A percentile compares a stretch with the other conserved stretches of the same genome.
Conservation (phyloP, 768 basidiomycete genomes). For the Tylopilus felleus region DNA sequence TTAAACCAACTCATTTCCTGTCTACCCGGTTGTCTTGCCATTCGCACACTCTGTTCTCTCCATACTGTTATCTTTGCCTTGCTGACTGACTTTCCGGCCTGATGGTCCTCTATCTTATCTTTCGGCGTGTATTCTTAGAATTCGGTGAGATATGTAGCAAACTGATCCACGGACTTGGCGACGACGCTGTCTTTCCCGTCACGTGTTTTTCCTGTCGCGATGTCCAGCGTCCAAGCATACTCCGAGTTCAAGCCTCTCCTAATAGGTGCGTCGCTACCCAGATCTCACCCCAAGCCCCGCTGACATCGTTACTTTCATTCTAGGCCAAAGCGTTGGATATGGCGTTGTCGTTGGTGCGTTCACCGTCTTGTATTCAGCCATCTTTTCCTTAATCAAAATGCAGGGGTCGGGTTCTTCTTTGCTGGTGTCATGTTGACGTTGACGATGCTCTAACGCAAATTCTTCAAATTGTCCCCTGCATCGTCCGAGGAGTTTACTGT, state of each 20-base stretch:
- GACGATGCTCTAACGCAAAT: slow-evolving; percentile 39
- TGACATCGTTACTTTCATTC: neutral
- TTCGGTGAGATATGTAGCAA: neutral
- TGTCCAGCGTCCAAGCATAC: neutral
- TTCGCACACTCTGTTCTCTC: neutral
- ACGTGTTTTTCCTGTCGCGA: neutral
- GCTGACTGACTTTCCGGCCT: too few species aligned
- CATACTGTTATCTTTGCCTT: neutral
- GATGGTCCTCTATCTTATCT: neutral
- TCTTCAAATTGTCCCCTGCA: slow-evolving; percentile 37
- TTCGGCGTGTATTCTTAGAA: neutral
- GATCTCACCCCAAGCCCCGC: neutral
- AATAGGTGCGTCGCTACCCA: neutral
- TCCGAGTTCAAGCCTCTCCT: slow-evolving; percentile 38
- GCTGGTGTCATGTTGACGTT: slow-evolving; percentile 45
- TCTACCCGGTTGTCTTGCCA: neutral
- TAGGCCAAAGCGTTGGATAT: slow-evolving; percentile 38
- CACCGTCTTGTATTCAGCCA: neutral
- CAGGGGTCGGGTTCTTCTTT: slow-evolving; percentile 51
- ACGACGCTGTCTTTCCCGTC: neutral
- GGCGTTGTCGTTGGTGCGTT: slow-evolving; percentile 45
- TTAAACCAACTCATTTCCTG: neutral
- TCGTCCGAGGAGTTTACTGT: slow-evolving; percentile 51
- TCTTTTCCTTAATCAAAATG: neutral
- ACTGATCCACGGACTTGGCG: neutral